Conservation (phyloP, 164 flowering plant species). For the Kalanchoe fedtschenkoi region DNA sequence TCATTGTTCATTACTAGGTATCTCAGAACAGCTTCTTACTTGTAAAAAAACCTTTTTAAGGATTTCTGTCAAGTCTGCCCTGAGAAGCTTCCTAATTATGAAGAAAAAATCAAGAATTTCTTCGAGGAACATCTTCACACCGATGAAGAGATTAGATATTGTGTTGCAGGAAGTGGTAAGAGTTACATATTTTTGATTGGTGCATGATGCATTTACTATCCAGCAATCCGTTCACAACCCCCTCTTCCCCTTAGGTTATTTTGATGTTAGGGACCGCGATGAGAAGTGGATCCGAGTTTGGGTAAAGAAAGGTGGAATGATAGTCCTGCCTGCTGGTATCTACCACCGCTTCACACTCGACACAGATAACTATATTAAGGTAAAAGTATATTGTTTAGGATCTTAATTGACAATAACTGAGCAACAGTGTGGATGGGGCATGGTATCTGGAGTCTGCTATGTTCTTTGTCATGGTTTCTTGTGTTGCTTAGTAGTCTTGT, state of each 20-base stretch:
- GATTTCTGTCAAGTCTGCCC: constrained; percentile 88
- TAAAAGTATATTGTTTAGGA: constrained; percentile 13
- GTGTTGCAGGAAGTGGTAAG: constrained; percentile 93
- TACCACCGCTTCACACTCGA: constrained; percentile 95
- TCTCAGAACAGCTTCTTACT: background rate
- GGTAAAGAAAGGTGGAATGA: constrained; percentile 93
- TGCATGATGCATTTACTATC: background rate
- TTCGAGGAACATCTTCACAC: constrained; percentile 96
- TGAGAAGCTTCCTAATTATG: constrained; percentile 87
- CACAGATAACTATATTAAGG: constrained; percentile 87
- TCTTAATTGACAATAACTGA: background rate
- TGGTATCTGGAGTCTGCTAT: too few species aligned
- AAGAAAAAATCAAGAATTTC: constrained; percentile 76
- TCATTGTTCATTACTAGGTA: too few species aligned
- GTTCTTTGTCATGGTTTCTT: too few species aligned
- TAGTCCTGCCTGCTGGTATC: constrained; percentile 92
- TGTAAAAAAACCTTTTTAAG: constrained; percentile 21
- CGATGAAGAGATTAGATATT: constrained; percentile 95
- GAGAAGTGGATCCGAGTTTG: constrained; percentile 87
- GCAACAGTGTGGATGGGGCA: too few species aligned
- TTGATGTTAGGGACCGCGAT: constrained; percentile 76
- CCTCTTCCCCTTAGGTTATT: constrained; percentile 53
- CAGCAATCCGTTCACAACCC: background rate
- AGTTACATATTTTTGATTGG: background rate
- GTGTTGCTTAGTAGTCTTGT: too few species aligned